Evolutionary conservation across 805 yeast species (phyloP).

Genomic region (Lachancea fermentati): DNA sequence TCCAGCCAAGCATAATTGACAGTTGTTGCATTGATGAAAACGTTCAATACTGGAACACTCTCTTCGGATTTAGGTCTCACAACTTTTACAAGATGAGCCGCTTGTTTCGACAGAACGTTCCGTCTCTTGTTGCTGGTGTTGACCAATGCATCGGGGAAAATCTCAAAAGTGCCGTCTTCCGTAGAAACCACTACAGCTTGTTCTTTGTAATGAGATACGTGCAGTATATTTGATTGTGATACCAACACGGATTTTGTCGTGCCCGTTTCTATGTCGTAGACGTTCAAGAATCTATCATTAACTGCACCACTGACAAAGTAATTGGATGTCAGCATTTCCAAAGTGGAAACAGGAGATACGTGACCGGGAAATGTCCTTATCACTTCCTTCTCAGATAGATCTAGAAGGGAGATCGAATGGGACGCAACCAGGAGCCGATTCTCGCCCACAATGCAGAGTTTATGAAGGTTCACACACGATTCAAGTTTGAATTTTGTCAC

Average conservation of each 20-base stretch:
- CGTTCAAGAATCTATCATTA: slow-evolving; percentile 77
- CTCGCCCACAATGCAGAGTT: slow-evolving; percentile 23
- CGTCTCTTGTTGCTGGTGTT: slow-evolving; percentile 37
- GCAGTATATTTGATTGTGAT: slow-evolving; percentile 55
- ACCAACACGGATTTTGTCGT: slow-evolving; percentile 55
- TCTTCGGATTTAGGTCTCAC: slow-evolving; percentile 40
- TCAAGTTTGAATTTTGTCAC: slow-evolving; percentile 39
- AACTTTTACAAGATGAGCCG: slow-evolving; percentile 42
- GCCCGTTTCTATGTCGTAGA: slow-evolving; percentile 41
- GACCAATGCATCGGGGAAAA: slow-evolving; percentile 55
- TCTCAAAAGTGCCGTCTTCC: slow-evolving; percentile 69
- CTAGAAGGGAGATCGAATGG: slow-evolving; percentile 55
- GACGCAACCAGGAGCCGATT: slow-evolving; percentile 56
- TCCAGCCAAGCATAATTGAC: slow-evolving; percentile 57
- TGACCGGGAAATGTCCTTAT: slow-evolving; percentile 67
- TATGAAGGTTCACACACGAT: slow-evolving; percentile 27
- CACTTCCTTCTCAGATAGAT: slow-evolving; percentile 35
- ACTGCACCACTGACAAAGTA: slow-evolving; percentile 64
- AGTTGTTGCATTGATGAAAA: slow-evolving; percentile 32
- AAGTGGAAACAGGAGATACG: slow-evolving; percentile 55
- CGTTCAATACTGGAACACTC: slow-evolving; percentile 21
- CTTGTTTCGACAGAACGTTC: slow-evolving; percentile 48
- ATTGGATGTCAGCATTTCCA: slow-evolving; percentile 34
- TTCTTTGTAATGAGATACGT: slow-evolving; percentile 36
- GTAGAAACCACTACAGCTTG: slow-evolving; percentile 44